Percentiles rank a stretch among this genome's conserved stretches.
Conservation (phyloP, 306 rosid genomes). For the Cucurbita argyrosperma region DNA sequence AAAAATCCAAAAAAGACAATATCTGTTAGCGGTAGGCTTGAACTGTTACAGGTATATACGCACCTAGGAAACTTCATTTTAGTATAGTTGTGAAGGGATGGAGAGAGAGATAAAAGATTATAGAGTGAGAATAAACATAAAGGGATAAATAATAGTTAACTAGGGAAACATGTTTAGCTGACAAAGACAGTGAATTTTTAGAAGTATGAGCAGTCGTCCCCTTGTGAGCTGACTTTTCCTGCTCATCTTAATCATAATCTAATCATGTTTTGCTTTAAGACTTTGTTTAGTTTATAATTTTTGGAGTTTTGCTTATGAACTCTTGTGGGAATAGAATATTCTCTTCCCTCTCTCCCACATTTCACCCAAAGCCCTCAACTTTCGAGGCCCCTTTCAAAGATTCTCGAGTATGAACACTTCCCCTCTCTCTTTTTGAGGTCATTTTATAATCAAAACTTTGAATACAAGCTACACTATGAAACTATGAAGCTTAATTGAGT, state of each 20-base stretch:
- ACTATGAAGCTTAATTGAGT: not conserved
- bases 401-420: constrained; percentile 16
- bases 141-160: not conserved
- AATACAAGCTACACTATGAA: not conserved
- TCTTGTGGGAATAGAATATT: constrained; percentile 62
- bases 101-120: not conserved
- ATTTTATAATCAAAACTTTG: not conserved
- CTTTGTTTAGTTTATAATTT: constrained; percentile 42
- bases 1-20: no score
- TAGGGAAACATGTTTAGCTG: constrained; percentile 22
- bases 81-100: not conserved
- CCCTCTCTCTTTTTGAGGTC: constrained; percentile 6
- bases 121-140: not conserved
- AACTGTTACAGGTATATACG: no score
- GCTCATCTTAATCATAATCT: constrained; percentile 63
- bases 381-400: constrained; percentile 53
- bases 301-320: constrained; percentile 84
- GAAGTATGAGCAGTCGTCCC: constrained; percentile 76
- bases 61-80: not conserved
- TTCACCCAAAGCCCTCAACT: constrained; percentile 41
- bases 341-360: constrained; percentile 47
- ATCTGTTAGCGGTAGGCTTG: no score
- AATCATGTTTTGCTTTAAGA: constrained; percentile 53
- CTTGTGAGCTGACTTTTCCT: constrained; percentile 84
- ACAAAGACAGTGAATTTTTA: constrained; percentile 92